Percentiles rank a stretch among this genome's conserved stretches.
phyloP scores from a whole-genome alignment of 345 rosid species.

The Citrus sp. region DNA sequence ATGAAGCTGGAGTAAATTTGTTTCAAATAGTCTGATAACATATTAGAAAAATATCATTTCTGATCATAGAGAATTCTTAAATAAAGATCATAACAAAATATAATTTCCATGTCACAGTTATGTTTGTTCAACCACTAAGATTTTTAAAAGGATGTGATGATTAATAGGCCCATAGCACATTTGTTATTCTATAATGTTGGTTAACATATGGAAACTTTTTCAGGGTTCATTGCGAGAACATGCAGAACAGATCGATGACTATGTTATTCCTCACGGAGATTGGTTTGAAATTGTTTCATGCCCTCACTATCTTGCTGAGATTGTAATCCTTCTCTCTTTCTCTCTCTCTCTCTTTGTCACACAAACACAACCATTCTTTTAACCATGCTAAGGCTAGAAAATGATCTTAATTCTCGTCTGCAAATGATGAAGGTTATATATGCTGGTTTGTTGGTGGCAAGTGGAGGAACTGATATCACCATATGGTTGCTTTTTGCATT shows the following conservation, averaged over 20 bases:
- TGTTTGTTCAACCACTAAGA: neutral
- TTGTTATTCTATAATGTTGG: neutral
- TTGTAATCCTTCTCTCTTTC: constrained; percentile 36
- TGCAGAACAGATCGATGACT: constrained; percentile 31
- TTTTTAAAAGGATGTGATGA: neutral
- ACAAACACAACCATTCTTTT: neutral
- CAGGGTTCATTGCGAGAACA: constrained; percentile 56
- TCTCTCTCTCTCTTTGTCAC: constrained; percentile 2
- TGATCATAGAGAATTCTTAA: no score
- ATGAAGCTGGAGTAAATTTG: neutral
- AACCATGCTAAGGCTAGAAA: neutral
- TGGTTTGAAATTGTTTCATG: constrained; percentile 80
- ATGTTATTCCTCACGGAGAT: constrained; percentile 63
- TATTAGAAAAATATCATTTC: neutral
- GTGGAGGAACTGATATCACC: constrained; percentile 67
- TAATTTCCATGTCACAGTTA: neutral
- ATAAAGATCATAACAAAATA: no score
- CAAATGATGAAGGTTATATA: constrained; percentile 54
- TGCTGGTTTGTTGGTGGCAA: constrained; percentile 58
- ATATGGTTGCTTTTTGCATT: constrained; percentile 60
- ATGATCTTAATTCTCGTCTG: neutral
- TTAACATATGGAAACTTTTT: neutral
- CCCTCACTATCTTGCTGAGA: constrained; percentile 82
- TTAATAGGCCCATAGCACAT: neutral
- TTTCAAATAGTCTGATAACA: neutral